Evolutionary conservation across 179 eudicot genomes (phyloP).

Genomic region (Silene vulgaris): DNA sequence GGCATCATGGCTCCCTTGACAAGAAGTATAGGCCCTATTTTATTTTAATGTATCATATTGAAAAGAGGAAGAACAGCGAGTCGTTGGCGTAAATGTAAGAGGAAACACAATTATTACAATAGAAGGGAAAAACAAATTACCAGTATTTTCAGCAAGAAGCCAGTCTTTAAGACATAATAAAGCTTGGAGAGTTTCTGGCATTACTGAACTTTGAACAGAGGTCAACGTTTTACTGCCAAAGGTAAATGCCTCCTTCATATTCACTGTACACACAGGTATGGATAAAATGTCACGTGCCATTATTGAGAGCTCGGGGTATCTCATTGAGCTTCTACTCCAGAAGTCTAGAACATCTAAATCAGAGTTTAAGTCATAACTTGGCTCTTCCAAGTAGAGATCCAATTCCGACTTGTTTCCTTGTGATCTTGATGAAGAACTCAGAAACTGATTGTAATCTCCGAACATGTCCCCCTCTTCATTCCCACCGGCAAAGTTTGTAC

Average conservation of each 20-base stretch:
- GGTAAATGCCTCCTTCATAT: slow-evolving; percentile 32
- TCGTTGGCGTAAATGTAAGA: background rate
- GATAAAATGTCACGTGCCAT: slow-evolving; percentile 46
- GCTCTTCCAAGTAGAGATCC: slow-evolving; percentile 47
- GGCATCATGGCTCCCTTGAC: background rate
- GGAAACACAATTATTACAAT: background rate
- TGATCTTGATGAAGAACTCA: slow-evolving; percentile 38
- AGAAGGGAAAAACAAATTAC: slow-evolving; percentile 20
- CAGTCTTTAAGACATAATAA: slow-evolving; percentile 46
- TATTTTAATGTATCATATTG: too few species aligned
- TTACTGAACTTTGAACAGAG: slow-evolving; percentile 31
- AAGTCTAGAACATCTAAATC: slow-evolving; percentile 43
- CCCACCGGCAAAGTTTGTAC: slow-evolving; percentile 36
- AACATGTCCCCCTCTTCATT: slow-evolving; percentile 44
- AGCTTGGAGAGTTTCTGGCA: slow-evolving; percentile 50
- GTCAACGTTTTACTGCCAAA: slow-evolving; percentile 34
- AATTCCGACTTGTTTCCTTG: slow-evolving; percentile 42
- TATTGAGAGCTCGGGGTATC: slow-evolving; percentile 42
- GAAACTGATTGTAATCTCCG: slow-evolving; percentile 45
- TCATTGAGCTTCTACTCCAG: slow-evolving; percentile 48
- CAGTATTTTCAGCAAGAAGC: slow-evolving; percentile 34
- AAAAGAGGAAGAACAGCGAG: background rate
- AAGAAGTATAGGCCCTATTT: background rate
- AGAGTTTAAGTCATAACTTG: slow-evolving; percentile 42
- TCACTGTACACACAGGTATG: slow-evolving; percentile 39